Evolutionary conservation across 192 early-diverging fungal genomes (phyloP).

Genomic region (Coemansia sp.): DNA sequence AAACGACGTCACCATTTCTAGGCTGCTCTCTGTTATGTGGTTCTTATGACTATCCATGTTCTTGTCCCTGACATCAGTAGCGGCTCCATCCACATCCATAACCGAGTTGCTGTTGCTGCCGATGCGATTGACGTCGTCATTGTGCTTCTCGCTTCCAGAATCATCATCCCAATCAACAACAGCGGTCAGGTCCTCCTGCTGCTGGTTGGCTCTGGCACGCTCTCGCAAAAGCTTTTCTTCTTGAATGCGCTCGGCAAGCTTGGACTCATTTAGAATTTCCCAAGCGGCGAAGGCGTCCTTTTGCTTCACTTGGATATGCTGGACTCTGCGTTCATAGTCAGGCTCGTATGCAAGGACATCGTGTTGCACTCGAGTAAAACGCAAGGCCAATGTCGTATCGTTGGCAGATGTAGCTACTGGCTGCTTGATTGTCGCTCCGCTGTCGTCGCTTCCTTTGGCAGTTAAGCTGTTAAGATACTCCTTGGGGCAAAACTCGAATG

Average conservation of each 20-base stretch:
- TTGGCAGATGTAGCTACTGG: neutral
- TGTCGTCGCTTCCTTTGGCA: neutral
- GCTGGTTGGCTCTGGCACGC: constrained; percentile 20
- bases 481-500: constrained; percentile 33
- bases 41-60: neutral
- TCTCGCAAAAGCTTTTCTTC: constrained; percentile 13
- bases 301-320: constrained; percentile 23
- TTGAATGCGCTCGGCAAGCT: constrained; percentile 8
- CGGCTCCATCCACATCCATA: neutral
- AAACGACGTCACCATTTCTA: neutral
- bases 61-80: neutral
- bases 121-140: neutral
- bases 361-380: constrained; percentile 34
- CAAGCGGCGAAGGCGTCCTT: constrained; percentile 29
- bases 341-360: constrained; percentile 45
- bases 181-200: constrained; percentile 24
- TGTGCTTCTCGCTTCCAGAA: constrained; percentile 21
- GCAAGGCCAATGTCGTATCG: constrained; percentile 29
- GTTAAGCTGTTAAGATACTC: constrained; percentile 12
- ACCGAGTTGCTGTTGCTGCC: neutral
- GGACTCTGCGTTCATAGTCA: constrained; percentile 43
- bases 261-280: constrained; percentile 19
- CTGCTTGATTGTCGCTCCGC: neutral
- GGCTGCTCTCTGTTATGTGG: neutral
- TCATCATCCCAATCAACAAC: constrained; percentile 46